Conservation (phyloP, 163 green algal genomes). For the Scenedesmus sp. region DNA sequence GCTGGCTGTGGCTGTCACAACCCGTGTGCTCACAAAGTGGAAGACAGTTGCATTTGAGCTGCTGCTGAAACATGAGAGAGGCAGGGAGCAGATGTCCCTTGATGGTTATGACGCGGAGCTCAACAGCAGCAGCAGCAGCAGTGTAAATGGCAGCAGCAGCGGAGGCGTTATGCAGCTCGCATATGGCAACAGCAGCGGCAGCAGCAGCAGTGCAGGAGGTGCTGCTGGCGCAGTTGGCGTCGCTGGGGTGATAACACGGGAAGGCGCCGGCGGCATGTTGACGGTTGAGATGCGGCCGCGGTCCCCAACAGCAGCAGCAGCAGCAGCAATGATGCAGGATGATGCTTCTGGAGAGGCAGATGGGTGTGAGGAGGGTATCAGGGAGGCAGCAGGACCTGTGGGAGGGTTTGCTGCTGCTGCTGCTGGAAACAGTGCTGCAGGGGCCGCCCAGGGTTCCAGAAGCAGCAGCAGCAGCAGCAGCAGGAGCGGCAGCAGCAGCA, state of each 20-base stretch:
- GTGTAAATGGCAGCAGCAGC: not conserved
- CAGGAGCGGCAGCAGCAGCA: slow-evolving; percentile 28
- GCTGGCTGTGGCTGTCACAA: not conserved
- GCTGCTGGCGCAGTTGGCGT: not conserved
- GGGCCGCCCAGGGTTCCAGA: not conserved
- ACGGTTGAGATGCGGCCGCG: slow-evolving; percentile 19
- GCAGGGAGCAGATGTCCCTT: not conserved
- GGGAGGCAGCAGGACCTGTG: not conserved
- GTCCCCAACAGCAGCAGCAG: not conserved
- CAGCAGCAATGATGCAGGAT: not conserved
- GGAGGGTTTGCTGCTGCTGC: not conserved
- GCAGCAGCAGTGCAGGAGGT: not conserved
- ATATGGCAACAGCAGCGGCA: not conserved
- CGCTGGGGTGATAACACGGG: not conserved
- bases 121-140: not conserved
- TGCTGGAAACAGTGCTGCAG: not conserved
- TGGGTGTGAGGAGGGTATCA: not conserved
- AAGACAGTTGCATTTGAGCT: not conserved
- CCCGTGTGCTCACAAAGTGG: slow-evolving; percentile 30
- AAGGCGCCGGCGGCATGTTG: not conserved
- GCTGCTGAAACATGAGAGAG: not conserved
- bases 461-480: not conserved
- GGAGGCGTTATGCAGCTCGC: not conserved
- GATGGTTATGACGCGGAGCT: not conserved
- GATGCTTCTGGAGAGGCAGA: not conserved